Evolutionary conservation across 768 basidiomycete species (phyloP).

Genomic region (Suillus tomentosus): DNA sequence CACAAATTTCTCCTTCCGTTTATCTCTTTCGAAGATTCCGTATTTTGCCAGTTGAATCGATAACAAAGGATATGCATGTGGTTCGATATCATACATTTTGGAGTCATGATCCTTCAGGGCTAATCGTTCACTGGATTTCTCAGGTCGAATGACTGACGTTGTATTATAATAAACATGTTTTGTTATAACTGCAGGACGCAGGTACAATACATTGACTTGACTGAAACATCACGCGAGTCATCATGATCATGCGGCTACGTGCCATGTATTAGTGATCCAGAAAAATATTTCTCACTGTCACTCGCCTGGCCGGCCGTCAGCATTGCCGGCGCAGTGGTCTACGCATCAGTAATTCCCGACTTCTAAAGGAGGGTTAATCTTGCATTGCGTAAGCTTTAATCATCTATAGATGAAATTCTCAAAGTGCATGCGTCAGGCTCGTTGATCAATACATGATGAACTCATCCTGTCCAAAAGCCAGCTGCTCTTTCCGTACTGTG

Average conservation of each 20-base stretch:
- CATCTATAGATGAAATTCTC: neutral
- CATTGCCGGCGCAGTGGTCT: neutral
- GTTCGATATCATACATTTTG: neutral
- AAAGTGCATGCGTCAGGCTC: neutral
- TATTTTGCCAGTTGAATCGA: neutral
- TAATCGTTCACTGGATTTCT: neutral
- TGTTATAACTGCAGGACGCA: neutral
- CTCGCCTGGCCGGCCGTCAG: neutral
- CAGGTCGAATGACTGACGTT: neutral
- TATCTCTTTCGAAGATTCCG: neutral
- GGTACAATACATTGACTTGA: neutral
- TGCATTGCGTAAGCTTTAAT: neutral
- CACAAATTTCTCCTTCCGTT: neutral
- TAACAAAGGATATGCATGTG: neutral
- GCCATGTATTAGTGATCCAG: no score
- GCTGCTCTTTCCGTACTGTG: neutral
- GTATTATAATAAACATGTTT: neutral
- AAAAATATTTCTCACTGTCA: neutral
- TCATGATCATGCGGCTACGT: neutral
- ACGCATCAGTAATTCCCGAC: neutral
- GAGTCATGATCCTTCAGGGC: neutral
- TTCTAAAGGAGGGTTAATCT: neutral
- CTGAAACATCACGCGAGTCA: neutral
- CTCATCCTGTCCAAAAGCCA: neutral
- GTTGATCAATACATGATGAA: neutral